Conservation (phyloP, 768 basidiomycete species). For the Cystofilobasidium capitatum region DNA sequence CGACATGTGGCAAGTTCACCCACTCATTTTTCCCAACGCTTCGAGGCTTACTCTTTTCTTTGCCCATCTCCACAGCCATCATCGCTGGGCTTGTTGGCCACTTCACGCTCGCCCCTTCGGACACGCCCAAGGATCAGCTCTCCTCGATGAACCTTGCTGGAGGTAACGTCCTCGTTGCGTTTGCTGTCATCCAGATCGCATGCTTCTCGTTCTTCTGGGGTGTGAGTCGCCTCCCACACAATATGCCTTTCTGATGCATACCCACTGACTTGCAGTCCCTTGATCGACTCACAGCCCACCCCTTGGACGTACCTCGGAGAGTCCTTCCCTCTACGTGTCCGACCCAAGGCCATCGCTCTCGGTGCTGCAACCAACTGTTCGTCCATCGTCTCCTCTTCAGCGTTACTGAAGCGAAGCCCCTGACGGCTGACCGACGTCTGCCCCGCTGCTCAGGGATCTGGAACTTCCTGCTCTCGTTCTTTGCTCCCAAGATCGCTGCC, state of each 20-base stretch:
- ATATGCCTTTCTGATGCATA: neutral
- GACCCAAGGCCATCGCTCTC: conserved; percentile 68
- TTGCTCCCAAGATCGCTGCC: conserved; percentile 46
- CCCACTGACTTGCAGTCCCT: neutral
- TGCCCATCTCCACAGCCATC: conserved; percentile 14
- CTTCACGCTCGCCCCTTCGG: conserved; percentile 51
- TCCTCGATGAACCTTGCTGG: conserved; percentile 53
- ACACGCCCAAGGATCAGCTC: conserved; percentile 46
- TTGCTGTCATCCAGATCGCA: conserved; percentile 67
- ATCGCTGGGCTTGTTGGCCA: conserved; percentile 61
- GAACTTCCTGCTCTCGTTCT: conserved; percentile 67
- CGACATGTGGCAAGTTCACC: conserved; percentile 29
- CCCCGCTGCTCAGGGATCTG: conserved; percentile 48
- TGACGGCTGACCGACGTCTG: neutral
- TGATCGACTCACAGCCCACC: conserved; percentile 34
- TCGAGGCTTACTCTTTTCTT: neutral
- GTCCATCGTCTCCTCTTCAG: conserved; percentile 24
- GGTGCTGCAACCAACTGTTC: conserved; percentile 53
- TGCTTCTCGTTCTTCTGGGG: conserved; percentile 64
- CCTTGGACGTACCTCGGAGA: conserved; percentile 41
- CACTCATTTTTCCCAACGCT: neutral
- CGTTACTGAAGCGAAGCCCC: neutral
- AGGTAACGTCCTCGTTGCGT: conserved; percentile 55
- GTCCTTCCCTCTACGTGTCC: conserved; percentile 69
- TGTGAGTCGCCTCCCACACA: conserved; percentile 28